Conservation (phyloP, 1,139 yeast genomes). For the Petasospora rhodanensis region DNA sequence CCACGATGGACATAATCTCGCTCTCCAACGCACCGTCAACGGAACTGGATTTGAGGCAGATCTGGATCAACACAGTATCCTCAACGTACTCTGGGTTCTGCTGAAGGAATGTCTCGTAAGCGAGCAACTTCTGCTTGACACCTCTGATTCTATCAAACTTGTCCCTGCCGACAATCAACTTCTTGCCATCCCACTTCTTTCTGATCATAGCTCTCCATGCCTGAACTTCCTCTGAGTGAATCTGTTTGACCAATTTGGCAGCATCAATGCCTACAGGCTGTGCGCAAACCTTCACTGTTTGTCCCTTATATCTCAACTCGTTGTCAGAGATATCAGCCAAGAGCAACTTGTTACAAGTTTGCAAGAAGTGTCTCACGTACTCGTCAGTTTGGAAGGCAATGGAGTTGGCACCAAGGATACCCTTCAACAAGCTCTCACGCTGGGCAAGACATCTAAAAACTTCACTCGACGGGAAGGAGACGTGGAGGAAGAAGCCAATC, state of each 20-base stretch:
- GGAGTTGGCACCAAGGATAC: constrained; percentile 85
- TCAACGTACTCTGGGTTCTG: constrained; percentile 69
- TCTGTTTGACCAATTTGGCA: constrained; percentile 41
- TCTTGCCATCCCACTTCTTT: constrained; percentile 71
- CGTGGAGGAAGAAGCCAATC: constrained; percentile 89
- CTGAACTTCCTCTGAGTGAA: constrained; percentile 48
- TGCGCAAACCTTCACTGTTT: constrained; percentile 60
- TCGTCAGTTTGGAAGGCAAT: constrained; percentile 90
- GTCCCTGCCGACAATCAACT: constrained; percentile 80
- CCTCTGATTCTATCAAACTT: constrained; percentile 87
- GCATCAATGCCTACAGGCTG: constrained; percentile 90
- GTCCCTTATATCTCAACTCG: constrained; percentile 68
- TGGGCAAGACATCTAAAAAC: constrained; percentile 93
- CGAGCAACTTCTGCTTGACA: constrained; percentile 77
- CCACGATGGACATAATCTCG: constrained; percentile 73
- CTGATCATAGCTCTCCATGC: constrained; percentile 71
- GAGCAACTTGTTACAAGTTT: constrained; percentile 80
- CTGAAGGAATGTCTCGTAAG: constrained; percentile 74
- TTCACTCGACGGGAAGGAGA: constrained; percentile 93
- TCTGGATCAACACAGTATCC: constrained; percentile 73
- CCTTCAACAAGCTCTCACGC: constrained; percentile 68
- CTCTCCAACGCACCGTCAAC: constrained; percentile 55
- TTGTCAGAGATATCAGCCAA: constrained; percentile 77
- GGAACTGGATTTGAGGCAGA: constrained; percentile 57
- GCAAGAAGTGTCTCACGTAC: constrained; percentile 88